Conservation (phyloP, 179 eudicot species). For the Silene noctiflora region DNA sequence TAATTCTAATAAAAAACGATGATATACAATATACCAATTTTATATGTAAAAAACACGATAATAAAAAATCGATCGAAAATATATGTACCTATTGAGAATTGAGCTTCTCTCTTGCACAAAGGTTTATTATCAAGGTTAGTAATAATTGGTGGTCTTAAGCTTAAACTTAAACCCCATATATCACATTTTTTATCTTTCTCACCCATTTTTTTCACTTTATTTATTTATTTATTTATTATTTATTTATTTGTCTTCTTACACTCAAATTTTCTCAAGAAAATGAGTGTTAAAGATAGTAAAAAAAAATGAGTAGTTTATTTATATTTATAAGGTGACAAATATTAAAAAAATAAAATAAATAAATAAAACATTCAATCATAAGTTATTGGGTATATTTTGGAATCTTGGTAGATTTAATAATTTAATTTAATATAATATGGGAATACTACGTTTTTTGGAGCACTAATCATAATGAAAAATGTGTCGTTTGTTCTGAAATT, state of each 20-base stretch:
- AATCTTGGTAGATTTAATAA: slow-evolving; percentile 4
- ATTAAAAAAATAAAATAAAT: not conserved
- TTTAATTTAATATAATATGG: no score
- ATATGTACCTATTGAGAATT: slow-evolving; percentile 9
- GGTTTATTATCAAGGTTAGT: slow-evolving; percentile 21
- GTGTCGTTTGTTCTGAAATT: slow-evolving; percentile 19
- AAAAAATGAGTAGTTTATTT: not conserved
- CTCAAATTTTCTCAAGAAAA: not conserved
- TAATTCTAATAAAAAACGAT: no score
- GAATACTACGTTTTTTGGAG: slow-evolving; percentile 1
- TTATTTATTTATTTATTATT: not conserved
- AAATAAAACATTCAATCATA: slow-evolving; percentile 29
- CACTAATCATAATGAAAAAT: slow-evolving; percentile 18
- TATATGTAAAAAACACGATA: not conserved
- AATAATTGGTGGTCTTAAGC: slow-evolving; percentile 42
- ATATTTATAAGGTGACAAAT: slow-evolving; percentile 2
- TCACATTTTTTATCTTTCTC: slow-evolving; percentile 38
- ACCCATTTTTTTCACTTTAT: slow-evolving; percentile 24
- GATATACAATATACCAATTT: not conserved
- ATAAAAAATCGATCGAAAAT: not conserved
- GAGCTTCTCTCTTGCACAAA: slow-evolving; percentile 20
- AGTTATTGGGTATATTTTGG: slow-evolving; percentile 17
- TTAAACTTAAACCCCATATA: slow-evolving; percentile 55
- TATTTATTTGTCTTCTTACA: not conserved
- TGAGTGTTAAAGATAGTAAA: not conserved